These are phyloP conservation scores for Volutella citrinella DNA, from an alignment of 2,329 filamentous ascomycete genomes.

Conservation along the genomic window DNA sequence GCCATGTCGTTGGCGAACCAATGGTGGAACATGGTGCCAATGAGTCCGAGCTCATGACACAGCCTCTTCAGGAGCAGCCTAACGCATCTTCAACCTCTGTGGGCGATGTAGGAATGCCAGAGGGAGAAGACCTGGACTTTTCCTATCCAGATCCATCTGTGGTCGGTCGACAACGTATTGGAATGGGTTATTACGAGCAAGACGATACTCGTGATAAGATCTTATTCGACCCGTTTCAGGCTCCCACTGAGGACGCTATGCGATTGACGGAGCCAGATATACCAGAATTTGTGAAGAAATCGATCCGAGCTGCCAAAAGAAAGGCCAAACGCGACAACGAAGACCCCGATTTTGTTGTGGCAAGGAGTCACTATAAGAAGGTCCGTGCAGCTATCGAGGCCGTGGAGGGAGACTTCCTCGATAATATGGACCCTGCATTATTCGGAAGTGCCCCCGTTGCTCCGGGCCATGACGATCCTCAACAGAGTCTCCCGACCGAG, in stretches of 20 bases:
- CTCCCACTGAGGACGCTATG: slow-evolving; percentile 45
- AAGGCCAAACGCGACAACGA: slow-evolving; percentile 52
- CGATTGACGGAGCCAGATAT: slow-evolving; percentile 43
- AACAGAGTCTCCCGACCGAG: no score
- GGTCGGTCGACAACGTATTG: slow-evolving; percentile 48
- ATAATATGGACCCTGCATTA: slow-evolving; percentile 52
- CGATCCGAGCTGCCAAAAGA: slow-evolving; percentile 50
- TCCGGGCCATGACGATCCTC: slow-evolving; percentile 2
- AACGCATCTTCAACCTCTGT: slow-evolving; percentile 4
- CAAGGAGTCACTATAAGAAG: slow-evolving; percentile 44
- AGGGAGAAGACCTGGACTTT: slow-evolving; percentile 27
- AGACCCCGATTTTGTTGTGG: slow-evolving; percentile 50
- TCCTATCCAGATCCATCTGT: slow-evolving; percentile 50
- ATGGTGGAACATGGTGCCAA: slow-evolving; percentile 9
- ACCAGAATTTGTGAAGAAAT: slow-evolving; percentile 54
- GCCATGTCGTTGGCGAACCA: slow-evolving; percentile 30
- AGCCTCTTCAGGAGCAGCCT: slow-evolving; percentile 8
- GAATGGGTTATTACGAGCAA: slow-evolving; percentile 60
- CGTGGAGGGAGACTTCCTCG: slow-evolving; percentile 29
- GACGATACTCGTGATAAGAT: slow-evolving; percentile 56
- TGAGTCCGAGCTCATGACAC: slow-evolving; percentile 1
- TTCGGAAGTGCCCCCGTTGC: slow-evolving; percentile 28
- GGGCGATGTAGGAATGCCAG: slow-evolving; percentile 14
- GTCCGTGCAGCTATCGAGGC: slow-evolving; percentile 24
- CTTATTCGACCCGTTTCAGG: slow-evolving; percentile 57